These are phyloP conservation scores for Akanthomyces muscarius DNA, from an alignment of 2,329 filamentous ascomycete species.

Conservation along the genomic window DNA sequence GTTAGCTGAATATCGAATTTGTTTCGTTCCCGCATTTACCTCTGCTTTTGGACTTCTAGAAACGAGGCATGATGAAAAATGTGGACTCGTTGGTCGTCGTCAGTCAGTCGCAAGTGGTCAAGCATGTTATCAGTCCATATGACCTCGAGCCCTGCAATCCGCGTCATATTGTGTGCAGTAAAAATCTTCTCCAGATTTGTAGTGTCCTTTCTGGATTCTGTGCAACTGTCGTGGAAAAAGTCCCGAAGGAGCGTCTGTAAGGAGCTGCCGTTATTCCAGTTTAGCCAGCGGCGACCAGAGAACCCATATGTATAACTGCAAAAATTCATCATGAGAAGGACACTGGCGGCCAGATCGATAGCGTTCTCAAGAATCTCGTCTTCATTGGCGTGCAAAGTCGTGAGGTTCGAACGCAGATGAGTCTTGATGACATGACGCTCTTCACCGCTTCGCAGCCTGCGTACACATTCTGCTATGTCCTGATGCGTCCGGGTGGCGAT, in stretches of 20 bases:
- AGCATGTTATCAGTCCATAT: conserved; percentile 37
- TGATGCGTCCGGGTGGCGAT: not conserved
- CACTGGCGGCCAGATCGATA: not conserved
- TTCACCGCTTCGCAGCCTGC: not conserved
- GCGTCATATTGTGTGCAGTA: conserved; percentile 14
- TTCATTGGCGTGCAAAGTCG: not conserved
- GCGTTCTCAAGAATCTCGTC: not conserved
- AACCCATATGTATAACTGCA: not conserved
- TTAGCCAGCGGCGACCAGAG: not conserved
- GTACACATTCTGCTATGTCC: not conserved
- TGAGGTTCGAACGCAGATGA: not conserved
- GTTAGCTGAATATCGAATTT: not conserved
- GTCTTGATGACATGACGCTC: not conserved
- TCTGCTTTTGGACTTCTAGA: conserved; percentile 26
- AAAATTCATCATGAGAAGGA: not conserved
- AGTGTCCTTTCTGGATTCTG: not conserved
- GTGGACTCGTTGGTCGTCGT: conserved; percentile 35
- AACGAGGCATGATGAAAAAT: conserved; percentile 41
- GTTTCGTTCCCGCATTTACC: not conserved
- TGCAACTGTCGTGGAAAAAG: not conserved
- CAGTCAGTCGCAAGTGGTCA: conserved; percentile 37
- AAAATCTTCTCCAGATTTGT: conserved; percentile 8
- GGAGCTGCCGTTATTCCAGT: not conserved
- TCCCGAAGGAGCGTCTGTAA: not conserved
- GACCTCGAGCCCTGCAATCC: conserved; percentile 34